phyloP scores from a whole-genome alignment of 352 stramenopile genomes.

The Pythium rhizo-oryzae region DNA sequence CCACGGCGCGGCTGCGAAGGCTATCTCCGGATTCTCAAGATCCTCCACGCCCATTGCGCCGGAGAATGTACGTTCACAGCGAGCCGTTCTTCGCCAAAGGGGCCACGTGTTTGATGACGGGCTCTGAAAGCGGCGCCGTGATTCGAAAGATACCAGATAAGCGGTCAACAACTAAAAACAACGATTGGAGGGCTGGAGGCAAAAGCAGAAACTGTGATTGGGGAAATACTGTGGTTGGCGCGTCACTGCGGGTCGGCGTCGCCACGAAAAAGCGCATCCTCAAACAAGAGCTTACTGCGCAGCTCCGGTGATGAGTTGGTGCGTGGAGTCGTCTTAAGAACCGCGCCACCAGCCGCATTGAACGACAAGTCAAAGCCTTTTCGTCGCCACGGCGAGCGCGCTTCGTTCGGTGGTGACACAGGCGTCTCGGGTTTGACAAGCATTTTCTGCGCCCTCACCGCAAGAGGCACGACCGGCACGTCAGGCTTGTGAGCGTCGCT shows the following conservation, averaged over 20 bases:
- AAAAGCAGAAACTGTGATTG: no score
- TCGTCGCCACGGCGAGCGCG: conserved; percentile 18
- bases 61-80: no score
- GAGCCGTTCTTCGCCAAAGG: no score
- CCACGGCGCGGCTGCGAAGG: no score
- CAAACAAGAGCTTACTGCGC: conserved; percentile 23
- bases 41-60: no score
- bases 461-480: conserved; percentile 21
- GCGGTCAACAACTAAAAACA: no score
- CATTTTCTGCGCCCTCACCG: conserved; percentile 38
- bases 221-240: no score
- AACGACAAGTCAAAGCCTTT: conserved; percentile 24
- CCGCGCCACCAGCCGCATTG: background rate
- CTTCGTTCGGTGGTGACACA: conserved; percentile 3
- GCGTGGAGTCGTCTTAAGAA: background rate
- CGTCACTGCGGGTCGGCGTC: background rate
- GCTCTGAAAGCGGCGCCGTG: no score
- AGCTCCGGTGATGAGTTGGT: conserved; percentile 20
- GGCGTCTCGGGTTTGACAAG: conserved; percentile 39
- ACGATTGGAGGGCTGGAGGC: no score
- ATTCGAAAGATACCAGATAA: no score
- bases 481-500: background rate
- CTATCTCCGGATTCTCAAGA: no score
- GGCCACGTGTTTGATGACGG: no score
- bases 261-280: conserved; percentile 17